Base-by-base conservation (phyloP, 805 yeast genomes). In the Lipomyces mesembrius region DNA sequence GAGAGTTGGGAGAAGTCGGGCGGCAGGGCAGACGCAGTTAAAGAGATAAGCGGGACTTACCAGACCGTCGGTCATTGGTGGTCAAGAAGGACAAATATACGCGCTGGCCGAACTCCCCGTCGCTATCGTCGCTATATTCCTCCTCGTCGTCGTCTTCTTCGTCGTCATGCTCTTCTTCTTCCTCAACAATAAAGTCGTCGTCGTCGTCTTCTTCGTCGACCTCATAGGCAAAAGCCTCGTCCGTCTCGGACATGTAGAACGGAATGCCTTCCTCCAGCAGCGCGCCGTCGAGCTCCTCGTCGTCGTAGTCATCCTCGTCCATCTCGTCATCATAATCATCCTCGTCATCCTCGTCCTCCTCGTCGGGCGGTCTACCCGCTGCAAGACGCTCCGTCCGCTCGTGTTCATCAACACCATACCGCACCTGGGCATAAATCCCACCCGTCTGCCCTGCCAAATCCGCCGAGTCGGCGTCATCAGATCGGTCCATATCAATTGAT, bases 131-230 rank as follows among this genome's bases (percentile, higher is more conserved):
- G 39, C 39, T 51, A 9, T 32, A 56, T 20, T 62, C 62, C 32
- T 29, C 57, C 17, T 27, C 55, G 6, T 67, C 72, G 57, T 61
- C 66, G 9, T 57, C 59, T 11, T 57, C 65, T 22, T 59, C 58
- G 35, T 54, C 55, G 34, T 53, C 57, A 9, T 62, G 37, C 20
- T 39, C 58, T 14, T 52, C 57, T 43, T 68, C 67, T 12, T 59
- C 62, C 12, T 54, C 64, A 8, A 61, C 69, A 56, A 35, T 32
- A 27, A 56, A 55, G 53, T 57, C 61, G 37, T 64, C 68, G 39
- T 35, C 56, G 20, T 57, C 69, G 37, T 66, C 68, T n/a, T 43
- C 71, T 32, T 65, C 70, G 34, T 59, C 58, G 25, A 52, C 64
- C 27, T 65, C 66, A 39, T 60, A 62, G 39, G 55, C 67, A 35